Conservation (phyloP, 2,329 filamentous ascomycete species). For the Colletotrichum sp. region DNA sequence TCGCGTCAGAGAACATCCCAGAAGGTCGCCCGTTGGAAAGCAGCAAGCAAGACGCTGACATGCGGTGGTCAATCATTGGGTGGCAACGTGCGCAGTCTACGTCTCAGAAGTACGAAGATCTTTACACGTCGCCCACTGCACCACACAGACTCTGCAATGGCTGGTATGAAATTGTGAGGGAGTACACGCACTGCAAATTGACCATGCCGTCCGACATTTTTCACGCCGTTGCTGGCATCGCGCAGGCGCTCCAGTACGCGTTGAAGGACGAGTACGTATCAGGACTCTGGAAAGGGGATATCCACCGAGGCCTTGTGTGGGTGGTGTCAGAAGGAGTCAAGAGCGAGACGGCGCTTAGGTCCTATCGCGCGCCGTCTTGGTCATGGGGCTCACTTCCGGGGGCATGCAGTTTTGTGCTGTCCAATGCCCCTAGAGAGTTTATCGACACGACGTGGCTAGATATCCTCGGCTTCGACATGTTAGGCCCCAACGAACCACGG, state of each 20-base stretch:
- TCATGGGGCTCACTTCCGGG: accelerated
- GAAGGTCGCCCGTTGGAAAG: accelerated
- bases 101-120: neutral
- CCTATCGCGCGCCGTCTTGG: accelerated
- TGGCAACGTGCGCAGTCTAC: neutral
- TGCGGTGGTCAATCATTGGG: neutral
- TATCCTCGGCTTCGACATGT: accelerated
- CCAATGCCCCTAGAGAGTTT: neutral
- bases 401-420: neutral
- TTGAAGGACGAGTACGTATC: accelerated
- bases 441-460: neutral
- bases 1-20: neutral
- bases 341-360: accelerated
- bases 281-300: accelerated
- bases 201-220: neutral
- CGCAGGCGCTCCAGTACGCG: accelerated
- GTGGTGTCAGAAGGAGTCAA: neutral
- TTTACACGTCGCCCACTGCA: accelerated
- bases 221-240: neutral
- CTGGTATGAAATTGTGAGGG: accelerated
- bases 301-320: accelerated
- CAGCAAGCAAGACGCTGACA: accelerated
- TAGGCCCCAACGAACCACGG: neutral
- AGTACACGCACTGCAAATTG: neutral
- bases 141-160: accelerated